Conservation (phyloP, 805 yeast species). For the Nakazawaea wickerhamii region DNA sequence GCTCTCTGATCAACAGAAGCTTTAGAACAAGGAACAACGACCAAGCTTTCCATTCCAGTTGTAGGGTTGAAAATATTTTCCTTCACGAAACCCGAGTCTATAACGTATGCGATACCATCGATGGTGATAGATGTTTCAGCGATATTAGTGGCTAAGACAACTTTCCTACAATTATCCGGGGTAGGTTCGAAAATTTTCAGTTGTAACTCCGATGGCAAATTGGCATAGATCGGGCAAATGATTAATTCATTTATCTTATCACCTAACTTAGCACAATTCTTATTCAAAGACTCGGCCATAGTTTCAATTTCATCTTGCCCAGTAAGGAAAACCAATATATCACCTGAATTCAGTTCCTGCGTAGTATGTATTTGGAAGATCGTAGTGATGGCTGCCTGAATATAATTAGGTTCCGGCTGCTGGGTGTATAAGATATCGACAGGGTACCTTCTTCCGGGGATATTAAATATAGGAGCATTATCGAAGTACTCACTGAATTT, state of each 20-base stretch:
- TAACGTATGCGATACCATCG: slow-evolving; percentile 91
- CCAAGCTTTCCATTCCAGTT: slow-evolving; percentile 82
- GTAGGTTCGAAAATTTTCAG: slow-evolving; percentile 80
- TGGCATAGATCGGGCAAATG: slow-evolving; percentile 86
- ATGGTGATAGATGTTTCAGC: slow-evolving; percentile 97
- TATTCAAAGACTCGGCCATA: slow-evolving; percentile 63
- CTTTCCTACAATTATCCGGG: slow-evolving; percentile 72
- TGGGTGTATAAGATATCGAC: slow-evolving; percentile 80
- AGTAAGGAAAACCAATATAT: slow-evolving; percentile 83
- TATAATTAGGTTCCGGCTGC: slow-evolving; percentile 86
- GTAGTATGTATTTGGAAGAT: slow-evolving; percentile 80
- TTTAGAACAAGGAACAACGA: slow-evolving; percentile 83
- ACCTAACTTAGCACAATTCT: slow-evolving; percentile 62
- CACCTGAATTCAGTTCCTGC: slow-evolving; percentile 59
- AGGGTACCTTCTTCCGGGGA: slow-evolving; percentile 93
- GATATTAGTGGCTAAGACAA: slow-evolving; percentile 91
- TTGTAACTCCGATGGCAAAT: slow-evolving; percentile 82
- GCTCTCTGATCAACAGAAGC: slow-evolving; percentile 97
- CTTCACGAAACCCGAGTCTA: slow-evolving; percentile 93
- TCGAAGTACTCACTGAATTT: slow-evolving; percentile 79
- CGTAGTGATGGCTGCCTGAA: slow-evolving; percentile 85
- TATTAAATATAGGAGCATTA: slow-evolving; percentile 78
- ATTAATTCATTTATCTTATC: slow-evolving; percentile 54
- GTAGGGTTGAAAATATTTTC: slow-evolving; percentile 85
- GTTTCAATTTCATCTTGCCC: slow-evolving; percentile 96